Conservation (phyloP, 768 basidiomycete species). For the Tylopilus sp. region DNA sequence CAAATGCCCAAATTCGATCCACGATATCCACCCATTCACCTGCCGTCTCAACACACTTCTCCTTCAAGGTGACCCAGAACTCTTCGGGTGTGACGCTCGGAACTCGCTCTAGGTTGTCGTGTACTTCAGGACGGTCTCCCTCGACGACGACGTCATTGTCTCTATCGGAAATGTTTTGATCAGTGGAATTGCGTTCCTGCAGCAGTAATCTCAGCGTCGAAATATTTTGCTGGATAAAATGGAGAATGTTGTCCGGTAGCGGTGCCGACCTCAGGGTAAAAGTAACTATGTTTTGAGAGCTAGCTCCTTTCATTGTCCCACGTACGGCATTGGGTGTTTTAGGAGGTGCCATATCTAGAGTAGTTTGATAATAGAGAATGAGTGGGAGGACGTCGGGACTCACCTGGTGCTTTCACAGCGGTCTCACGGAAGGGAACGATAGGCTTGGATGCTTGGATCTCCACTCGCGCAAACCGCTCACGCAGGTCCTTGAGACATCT, state of each 20-base stretch:
- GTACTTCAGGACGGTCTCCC: conserved; percentile 39
- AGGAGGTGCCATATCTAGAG: conserved; percentile 80
- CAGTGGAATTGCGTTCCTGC: conserved; percentile 42
- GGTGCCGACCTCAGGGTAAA: conserved; percentile 85
- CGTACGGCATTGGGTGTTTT: conserved; percentile 68
- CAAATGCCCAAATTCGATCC: conserved; percentile 86
- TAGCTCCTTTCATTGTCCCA: conserved; percentile 73
- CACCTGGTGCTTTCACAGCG: conserved; percentile 75
- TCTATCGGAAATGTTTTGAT: conserved; percentile 23
- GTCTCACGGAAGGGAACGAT: conserved; percentile 99
- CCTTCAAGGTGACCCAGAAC: conserved; percentile 74
- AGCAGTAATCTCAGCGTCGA: conserved; percentile 59
- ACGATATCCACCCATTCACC: conserved; percentile 74
- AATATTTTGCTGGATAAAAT: conserved; percentile 77
- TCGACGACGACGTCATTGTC: conserved; percentile 23
- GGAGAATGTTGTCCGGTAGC: conserved; percentile 64
- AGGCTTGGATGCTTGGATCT: conserved; percentile 90
- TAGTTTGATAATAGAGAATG: background rate
- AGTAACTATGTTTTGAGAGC: conserved; percentile 66
- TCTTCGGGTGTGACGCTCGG: conserved; percentile 67
- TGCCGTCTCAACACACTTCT: conserved; percentile 62
- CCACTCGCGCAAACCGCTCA: conserved; percentile 90
- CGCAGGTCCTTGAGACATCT: conserved; percentile 95
- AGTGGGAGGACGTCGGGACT: background rate
- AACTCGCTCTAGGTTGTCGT: conserved; percentile 57